phyloP scores from a whole-genome alignment of 345 rosid genomes.

The Rhizophora apiculata region DNA sequence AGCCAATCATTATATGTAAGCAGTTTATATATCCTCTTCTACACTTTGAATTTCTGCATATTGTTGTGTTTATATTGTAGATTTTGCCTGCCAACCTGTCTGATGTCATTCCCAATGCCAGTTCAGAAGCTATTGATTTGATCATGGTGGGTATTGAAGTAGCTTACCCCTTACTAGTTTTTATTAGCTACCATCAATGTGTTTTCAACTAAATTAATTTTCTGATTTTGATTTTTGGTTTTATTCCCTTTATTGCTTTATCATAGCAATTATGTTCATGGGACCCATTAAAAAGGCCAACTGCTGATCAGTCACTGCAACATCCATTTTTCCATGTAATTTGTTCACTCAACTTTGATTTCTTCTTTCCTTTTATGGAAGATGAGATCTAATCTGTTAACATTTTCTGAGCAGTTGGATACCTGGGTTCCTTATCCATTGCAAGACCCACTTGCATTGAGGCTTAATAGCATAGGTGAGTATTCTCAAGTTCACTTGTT shows the following conservation, averaged over 20 bases:
- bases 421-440: constrained; percentile 60
- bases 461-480: constrained; percentile 71
- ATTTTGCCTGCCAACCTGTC: constrained; percentile 57
- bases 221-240: constrained; percentile 9
- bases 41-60: constrained; percentile 5
- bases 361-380: constrained; percentile 12
- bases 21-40: neutral
- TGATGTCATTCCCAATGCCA: constrained; percentile 68
- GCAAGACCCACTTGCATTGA: constrained; percentile 70
- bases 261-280: constrained; percentile 77
- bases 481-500: constrained; percentile 7
- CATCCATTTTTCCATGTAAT: constrained; percentile 93
- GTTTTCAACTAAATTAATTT: neutral
- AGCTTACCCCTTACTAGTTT: neutral
- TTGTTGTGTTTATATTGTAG: constrained; percentile 27
- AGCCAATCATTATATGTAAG: constrained; percentile 9
- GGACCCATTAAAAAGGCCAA: constrained; percentile 88
- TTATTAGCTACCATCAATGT: neutral
- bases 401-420: constrained; percentile 44
- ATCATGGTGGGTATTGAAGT: constrained; percentile 49
- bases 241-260: constrained; percentile 19
- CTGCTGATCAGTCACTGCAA: constrained; percentile 76
- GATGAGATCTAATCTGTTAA: constrained; percentile 19
- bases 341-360: constrained; percentile 8
- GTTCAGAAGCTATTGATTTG: constrained; percentile 81